Percentiles rank a stretch among this genome's conserved stretches.
phyloP scores from a whole-genome alignment of 768 basidiomycete genomes.

The Melanogaster broomeanus region DNA sequence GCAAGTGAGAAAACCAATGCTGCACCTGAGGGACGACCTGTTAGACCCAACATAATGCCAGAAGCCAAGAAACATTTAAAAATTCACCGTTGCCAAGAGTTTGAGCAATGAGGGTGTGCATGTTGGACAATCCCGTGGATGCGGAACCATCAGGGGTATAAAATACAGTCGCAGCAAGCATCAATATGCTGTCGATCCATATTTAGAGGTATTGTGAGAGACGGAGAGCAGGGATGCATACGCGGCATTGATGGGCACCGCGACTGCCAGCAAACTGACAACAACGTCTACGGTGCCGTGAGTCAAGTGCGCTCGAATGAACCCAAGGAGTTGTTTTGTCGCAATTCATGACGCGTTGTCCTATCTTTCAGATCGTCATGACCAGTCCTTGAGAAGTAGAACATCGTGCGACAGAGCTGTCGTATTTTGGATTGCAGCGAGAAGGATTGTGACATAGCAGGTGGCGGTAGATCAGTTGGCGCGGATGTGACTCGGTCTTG shows the following conservation, averaged over 20 bases:
- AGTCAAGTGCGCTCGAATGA: conserved; percentile 41
- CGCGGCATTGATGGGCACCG: conserved; percentile 48
- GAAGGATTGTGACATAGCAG: neutral
- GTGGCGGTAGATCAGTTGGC: conserved; percentile 9
- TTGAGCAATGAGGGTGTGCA: conserved; percentile 40
- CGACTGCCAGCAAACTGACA: conserved; percentile 44
- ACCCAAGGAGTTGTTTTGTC: conserved; percentile 35
- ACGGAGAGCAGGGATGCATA: conserved; percentile 8
- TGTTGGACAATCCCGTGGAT: conserved; percentile 43
- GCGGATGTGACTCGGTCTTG: conserved; percentile 42
- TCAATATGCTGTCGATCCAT: conserved; percentile 33
- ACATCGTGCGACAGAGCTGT: conserved; percentile 1
- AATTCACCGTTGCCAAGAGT: conserved; percentile 40
- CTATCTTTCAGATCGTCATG: conserved; percentile 4
- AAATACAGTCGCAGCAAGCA: conserved; percentile 31
- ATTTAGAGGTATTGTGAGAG: neutral
- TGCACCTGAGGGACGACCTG: conserved; percentile 5
- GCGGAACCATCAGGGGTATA: conserved; percentile 1
- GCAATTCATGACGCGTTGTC: conserved; percentile 14
- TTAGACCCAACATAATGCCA: neutral
- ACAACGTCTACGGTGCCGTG: conserved; percentile 50
- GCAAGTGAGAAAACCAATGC: conserved; percentile 50
- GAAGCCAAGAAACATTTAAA: neutral
- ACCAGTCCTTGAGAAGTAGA: conserved; percentile 7
- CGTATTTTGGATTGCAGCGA: neutral